phyloP scores from a whole-genome alignment of 441 rosid species.

The Gossypium lobatum region DNA sequence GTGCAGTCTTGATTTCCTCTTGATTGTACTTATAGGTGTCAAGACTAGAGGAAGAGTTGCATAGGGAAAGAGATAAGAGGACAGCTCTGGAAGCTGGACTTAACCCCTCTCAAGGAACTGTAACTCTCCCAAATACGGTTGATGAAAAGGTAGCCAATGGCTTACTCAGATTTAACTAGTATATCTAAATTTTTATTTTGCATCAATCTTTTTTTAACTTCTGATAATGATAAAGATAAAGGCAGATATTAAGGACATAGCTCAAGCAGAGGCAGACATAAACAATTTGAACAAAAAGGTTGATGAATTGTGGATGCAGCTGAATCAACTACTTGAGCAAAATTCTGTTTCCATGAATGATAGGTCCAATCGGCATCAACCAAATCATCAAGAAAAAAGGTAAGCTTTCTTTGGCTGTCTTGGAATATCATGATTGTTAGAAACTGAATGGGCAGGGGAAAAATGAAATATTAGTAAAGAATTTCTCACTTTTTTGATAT shows the following conservation, averaged over 20 bases:
- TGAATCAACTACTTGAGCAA: slow-evolving; percentile 41
- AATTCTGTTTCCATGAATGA: slow-evolving; percentile 27
- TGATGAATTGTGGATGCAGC: slow-evolving; percentile 56
- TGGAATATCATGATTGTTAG: neutral
- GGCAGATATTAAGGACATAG: slow-evolving; percentile 62
- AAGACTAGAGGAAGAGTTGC: slow-evolving; percentile 79
- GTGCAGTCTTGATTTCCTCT: slow-evolving; percentile 1
- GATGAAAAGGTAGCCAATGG: slow-evolving; percentile 59
- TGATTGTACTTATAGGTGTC: slow-evolving; percentile 40
- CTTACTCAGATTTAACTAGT: slow-evolving; percentile 17
- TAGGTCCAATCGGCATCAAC: slow-evolving; percentile 21
- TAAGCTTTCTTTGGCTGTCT: slow-evolving; percentile 27
- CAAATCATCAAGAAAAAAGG: slow-evolving; percentile 36
- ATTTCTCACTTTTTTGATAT: neutral
- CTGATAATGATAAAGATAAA: slow-evolving; percentile 39
- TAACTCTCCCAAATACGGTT: slow-evolving; percentile 26
- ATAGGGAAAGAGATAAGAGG: slow-evolving; percentile 63
- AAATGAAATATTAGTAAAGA: neutral
- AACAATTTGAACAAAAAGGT: slow-evolving; percentile 53
- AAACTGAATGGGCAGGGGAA: neutral
- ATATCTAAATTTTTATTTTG: slow-evolving; percentile 15
- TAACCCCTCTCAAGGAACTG: slow-evolving; percentile 33
- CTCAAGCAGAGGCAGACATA: slow-evolving; percentile 58
- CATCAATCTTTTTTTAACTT: slow-evolving; percentile 21
- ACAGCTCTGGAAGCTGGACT: slow-evolving; percentile 64